Evolutionary conservation across 495 filamentous ascomycete species (phyloP), one percentile per base, ranked within the genome.

Genomic region (Aspergillus conjunctus): DNA sequence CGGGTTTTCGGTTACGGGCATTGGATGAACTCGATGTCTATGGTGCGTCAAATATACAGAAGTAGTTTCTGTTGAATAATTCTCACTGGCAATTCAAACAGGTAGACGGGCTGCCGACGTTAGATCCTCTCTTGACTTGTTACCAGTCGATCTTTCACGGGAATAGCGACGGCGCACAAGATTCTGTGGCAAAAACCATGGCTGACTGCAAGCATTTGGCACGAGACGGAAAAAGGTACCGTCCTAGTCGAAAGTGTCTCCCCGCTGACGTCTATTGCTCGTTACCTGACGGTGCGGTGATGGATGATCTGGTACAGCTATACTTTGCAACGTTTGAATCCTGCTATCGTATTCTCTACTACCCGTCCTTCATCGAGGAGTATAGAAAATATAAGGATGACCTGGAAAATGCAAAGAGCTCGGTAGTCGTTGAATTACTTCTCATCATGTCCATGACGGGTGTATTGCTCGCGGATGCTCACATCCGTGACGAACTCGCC

Each of bases 301-400:
- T 76, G 10, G 76, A 85, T 55, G 54, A 65, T 14, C 63, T 83
- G 64, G 68, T 77, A 0, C 33, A 54, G 12, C 52, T 76, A 0
- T 87, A 85, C 62, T 81, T 83, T 26, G 52, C 45, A 10, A 75
- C 73, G 0, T 81, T 79, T 58, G 83, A 87, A 59, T 72, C 74
- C 0, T 73, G 70, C n/a, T 70, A 79, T 49, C 70, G 79, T 8
- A 81, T 86, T 31, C 64, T 85, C 9, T 74, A 84, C 54, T 45
- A 68, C 0, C 73, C 73, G 5, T 75, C 71, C 0, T 85, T 85
- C 54, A 66, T 57, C 61, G 37, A 53, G 6, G 81, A 83, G 37
- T 85, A 84, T 63, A 56, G 65, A 17, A 65, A 15, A n/a, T 79
- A 67, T 51, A 76, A 73, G 72, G 56, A 70, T 20, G n/a, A 71